Evolutionary conservation across 1,284 basidiomycete genomes (phyloP), one percentile per base, ranked within the genome.

Genomic region (Cryptococcus hybrid): DNA sequence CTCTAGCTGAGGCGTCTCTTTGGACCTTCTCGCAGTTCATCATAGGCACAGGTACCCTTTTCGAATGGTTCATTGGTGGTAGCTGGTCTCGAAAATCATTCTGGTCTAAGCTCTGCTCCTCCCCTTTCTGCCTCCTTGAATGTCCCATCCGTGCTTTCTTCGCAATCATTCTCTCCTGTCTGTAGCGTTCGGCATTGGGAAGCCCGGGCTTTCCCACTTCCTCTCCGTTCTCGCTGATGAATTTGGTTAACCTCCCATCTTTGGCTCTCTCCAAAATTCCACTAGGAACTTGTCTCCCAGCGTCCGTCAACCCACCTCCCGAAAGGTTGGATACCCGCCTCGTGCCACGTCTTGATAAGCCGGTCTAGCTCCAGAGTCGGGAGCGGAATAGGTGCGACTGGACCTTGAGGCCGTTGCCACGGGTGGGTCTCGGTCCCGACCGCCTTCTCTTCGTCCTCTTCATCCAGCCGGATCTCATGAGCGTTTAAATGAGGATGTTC

Each of bases 281-380:
- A 11, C 58, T 57, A 3, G 69, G 69, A 1, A 71, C 65, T 42
- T 70, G 63, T 40, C 60, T 47, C 7, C 58, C 58, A 6, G 65
- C 63, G 39, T 65, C 58, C 3, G 55, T 59, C 18, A 68, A 38
- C 6, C 62, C 60, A 3, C 61, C 55, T 15, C 61, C 55, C 7
- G 66, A 62, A 71, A 71, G n/a, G 69, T 71, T 3, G 69, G 69
- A 54, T 71, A 71, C 11, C 68, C 69, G 13, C 69, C 69, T 55
- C 62, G 51, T 8, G 52, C 47, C 2, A 71, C 61, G 46, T 71
- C 66, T 39, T 57, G 58, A 15, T 47, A 45, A 7, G 49, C 35
- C 18, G 53, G 44, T 4, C 38, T 53, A 1, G 38, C 42, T 13
- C n/a, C 24, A 24, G 24, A 24, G 24, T 24, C 24, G 24, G 24